phyloP scores from a whole-genome alignment of 306 rosid species.

The Trifolium dubium region DNA sequence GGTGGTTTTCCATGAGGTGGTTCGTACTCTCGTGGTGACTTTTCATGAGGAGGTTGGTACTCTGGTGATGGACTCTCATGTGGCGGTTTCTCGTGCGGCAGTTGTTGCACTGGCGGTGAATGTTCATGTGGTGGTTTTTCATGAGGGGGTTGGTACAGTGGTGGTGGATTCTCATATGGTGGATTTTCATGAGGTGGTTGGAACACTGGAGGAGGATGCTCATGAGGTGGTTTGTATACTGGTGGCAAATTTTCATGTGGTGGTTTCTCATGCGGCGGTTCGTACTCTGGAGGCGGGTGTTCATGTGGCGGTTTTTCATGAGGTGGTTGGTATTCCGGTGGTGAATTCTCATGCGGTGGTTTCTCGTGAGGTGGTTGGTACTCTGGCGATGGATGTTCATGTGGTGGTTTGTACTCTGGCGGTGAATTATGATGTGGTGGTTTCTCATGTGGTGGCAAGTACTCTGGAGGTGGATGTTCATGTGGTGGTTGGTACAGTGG shows the following conservation, averaged over 20 bases:
- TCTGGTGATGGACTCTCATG: neutral
- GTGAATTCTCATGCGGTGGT: constrained; percentile 23
- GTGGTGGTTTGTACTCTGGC: neutral
- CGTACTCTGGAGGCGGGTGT: constrained; percentile 34
- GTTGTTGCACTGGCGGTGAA: constrained; percentile 7
- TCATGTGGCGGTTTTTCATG: constrained; percentile 33
- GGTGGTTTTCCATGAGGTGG: constrained; percentile 5
- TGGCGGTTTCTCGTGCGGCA: constrained; percentile 19
- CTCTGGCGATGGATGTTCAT: neutral
- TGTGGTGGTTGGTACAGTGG: constrained; percentile 30
- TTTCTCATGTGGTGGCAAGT: neutral
- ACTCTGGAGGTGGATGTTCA: neutral
- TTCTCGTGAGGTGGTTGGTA: neutral
- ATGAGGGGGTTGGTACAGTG: constrained; percentile 19
- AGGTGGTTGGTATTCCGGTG: neutral
- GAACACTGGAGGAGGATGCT: constrained; percentile 19
- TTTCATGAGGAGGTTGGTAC: neutral
- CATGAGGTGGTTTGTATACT: constrained; percentile 5
- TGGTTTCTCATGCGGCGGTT: constrained; percentile 26
- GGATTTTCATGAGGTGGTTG: constrained; percentile 34
- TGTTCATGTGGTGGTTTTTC: neutral
- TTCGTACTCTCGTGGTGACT: neutral
- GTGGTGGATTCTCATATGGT: constrained; percentile 24
- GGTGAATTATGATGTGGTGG: constrained; percentile 12
- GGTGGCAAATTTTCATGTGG: constrained; percentile 44